Evolutionary conservation across 2,329 filamentous ascomycete genomes (phyloP).

Genomic region (Phialophora verrucosa): DNA sequence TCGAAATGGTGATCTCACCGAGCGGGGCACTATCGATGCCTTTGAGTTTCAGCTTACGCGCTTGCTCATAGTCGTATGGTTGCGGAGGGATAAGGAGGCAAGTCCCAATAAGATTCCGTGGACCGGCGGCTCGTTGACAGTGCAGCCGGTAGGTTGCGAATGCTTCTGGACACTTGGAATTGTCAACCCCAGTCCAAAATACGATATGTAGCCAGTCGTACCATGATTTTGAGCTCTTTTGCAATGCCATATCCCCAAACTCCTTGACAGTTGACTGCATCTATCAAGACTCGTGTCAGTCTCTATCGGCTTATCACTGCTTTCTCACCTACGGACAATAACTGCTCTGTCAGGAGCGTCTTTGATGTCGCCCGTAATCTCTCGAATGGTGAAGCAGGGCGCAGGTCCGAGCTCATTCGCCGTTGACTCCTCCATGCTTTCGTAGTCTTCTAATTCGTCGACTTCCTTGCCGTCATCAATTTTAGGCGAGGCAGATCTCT

Average conservation of each 20-base stretch:
- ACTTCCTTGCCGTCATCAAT: constrained; percentile 2
- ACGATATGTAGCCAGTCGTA: constrained; percentile 25
- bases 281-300: constrained; percentile 37
- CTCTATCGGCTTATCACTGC: neutral
- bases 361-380: constrained; percentile 55
- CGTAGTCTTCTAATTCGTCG: neutral
- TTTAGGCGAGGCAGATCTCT: constrained; percentile 8
- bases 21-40: neutral
- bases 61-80: constrained; percentile 42
- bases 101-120: constrained; percentile 47
- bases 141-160: constrained; percentile 55
- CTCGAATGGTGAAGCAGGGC: constrained; percentile 23
- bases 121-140: constrained; percentile 48
- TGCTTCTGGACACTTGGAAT: constrained; percentile 56
- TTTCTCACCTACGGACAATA: constrained; percentile 53
- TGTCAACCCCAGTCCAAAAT: neutral
- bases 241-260: constrained; percentile 66
- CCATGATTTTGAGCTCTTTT: constrained; percentile 52
- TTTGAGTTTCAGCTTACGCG: constrained; percentile 14
- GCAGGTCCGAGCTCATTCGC: neutral
- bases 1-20: constrained; percentile 13
- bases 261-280: constrained; percentile 66
- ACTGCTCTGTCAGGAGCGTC: constrained; percentile 56
- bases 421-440: neutral
- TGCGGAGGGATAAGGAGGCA: constrained; percentile 61